A percentile compares a stretch with the other conserved stretches of the same genome.
These are phyloP conservation scores for Metschnikowia anglica DNA, from an alignment of 805 yeast genomes.

Conservation along the genomic window DNA sequence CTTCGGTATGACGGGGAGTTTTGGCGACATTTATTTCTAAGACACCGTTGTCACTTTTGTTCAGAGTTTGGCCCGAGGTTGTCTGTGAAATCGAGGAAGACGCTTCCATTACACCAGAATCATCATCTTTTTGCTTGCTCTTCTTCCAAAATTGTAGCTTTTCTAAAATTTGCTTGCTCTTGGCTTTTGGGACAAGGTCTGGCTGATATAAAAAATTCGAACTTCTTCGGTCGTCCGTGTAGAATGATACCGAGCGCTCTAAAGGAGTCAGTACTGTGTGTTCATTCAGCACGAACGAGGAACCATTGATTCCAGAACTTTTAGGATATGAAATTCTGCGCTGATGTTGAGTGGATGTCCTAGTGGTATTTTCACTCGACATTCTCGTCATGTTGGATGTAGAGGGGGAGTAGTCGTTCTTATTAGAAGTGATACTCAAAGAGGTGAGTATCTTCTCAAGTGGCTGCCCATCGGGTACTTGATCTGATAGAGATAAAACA, in stretches of 20 bases:
- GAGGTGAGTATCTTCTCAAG: constrained; percentile 39
- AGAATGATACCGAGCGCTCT: constrained; percentile 26
- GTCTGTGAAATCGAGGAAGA: constrained; percentile 4
- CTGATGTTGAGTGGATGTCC: background rate
- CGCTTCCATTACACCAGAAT: background rate
- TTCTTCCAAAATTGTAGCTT: constrained; percentile 42
- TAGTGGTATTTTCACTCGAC: constrained; percentile 7
- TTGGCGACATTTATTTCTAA: constrained; percentile 4
- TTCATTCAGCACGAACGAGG: background rate
- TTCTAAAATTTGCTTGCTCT: constrained; percentile 29
- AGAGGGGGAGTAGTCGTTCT: constrained; percentile 14
- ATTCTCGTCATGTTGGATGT: constrained; percentile 7
- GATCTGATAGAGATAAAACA: constrained; percentile 37
- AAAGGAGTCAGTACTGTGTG: constrained; percentile 9
- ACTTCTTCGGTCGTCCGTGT: constrained; percentile 21
- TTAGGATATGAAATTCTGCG: constrained; percentile 3
- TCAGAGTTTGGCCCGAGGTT: constrained; percentile 2
- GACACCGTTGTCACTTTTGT: constrained; percentile 6
- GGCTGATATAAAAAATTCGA: constrained; percentile 1
- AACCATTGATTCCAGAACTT: background rate
- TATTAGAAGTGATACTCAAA: constrained; percentile 34
- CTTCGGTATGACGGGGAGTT: background rate
- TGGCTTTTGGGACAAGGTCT: constrained; percentile 17
- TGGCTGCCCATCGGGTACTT: constrained; percentile 30
- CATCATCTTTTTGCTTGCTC: constrained; percentile 15